A percentile compares a stretch with the other conserved stretches of the same genome.
phyloP scores from a whole-genome alignment of 306 rosid genomes.

The Heteromeles arbutifolia region DNA sequence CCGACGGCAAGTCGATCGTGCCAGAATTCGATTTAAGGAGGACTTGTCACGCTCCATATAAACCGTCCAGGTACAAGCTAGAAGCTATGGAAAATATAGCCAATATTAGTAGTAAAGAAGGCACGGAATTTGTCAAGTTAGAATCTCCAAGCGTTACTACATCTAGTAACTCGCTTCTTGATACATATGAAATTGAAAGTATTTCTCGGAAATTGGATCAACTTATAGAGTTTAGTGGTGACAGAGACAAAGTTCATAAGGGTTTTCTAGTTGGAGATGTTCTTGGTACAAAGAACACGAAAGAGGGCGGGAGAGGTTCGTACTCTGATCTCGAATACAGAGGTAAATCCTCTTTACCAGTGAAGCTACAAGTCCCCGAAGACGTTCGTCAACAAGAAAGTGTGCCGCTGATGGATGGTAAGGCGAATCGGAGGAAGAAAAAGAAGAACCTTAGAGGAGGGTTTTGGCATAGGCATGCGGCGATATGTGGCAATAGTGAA shows the following conservation, averaged over 20 bases:
- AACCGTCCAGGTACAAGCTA: constrained; percentile 68
- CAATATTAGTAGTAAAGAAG: not conserved
- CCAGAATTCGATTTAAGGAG: constrained; percentile 32
- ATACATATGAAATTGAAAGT: constrained; percentile 49
- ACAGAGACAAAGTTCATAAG: not conserved
- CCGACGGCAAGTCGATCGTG: constrained; percentile 25
- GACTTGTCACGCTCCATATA: not conserved
- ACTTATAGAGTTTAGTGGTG: constrained; percentile 29
- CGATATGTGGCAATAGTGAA: constrained; percentile 42
- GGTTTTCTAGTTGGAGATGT: not conserved
- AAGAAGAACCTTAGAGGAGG: constrained; percentile 33
- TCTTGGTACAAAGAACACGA: not conserved
- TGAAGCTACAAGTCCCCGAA: not conserved
- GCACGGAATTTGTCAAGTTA: not conserved
- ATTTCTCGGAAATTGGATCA: constrained; percentile 42
- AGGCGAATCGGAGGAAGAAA: constrained; percentile 8
- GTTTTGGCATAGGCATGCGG: constrained; percentile 36
- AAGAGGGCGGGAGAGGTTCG: not conserved
- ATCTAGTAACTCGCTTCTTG: constrained; percentile 39
- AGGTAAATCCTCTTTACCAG: not conserved
- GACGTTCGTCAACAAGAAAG: not conserved
- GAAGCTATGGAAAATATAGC: constrained; percentile 39
- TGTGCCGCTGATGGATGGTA: not conserved
- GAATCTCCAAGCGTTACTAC: not conserved
- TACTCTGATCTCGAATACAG: not conserved